Evolutionary conservation across 495 filamentous ascomycete species (phyloP).

Genomic region (Neurospora sp.): DNA sequence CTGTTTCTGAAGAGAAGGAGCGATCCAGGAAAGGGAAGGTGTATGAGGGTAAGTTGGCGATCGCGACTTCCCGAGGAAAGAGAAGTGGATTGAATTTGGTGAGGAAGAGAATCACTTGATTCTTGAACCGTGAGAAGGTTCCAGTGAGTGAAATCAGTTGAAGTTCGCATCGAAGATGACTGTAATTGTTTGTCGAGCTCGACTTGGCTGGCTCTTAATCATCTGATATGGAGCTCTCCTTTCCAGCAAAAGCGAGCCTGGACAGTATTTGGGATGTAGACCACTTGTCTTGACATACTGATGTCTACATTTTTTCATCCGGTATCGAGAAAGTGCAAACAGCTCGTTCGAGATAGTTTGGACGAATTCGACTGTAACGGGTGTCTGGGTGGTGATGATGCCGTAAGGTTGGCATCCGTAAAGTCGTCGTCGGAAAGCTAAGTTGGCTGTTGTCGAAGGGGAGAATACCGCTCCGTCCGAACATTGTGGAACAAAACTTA

Average conservation of each 20-base stretch:
- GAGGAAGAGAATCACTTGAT: neutral
- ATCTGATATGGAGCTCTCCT: neutral
- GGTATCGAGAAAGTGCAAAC: neutral
- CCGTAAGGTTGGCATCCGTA: neutral
- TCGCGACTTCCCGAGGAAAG: neutral
- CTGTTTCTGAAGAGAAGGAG: neutral
- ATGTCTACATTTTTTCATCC: neutral
- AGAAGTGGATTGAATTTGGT: neutral
- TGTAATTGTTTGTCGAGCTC: neutral
- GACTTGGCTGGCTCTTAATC: neutral
- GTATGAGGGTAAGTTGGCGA: neutral
- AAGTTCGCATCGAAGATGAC: neutral
- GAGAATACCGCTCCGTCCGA: neutral
- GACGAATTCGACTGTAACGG: neutral
- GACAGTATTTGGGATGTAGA: neutral
- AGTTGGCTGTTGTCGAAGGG: neutral
- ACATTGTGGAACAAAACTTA: neutral
- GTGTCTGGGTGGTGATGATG: neutral
- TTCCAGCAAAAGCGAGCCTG: neutral
- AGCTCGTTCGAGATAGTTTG: neutral
- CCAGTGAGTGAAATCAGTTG: neutral
- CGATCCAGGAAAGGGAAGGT: neutral
- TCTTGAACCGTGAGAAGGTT: neutral
- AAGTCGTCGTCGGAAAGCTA: neutral
- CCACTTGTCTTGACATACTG: neutral